These are phyloP conservation scores for Chalciporus pseudorubinellus DNA, from an alignment of 768 basidiomycete species.

Conservation along the genomic window DNA sequence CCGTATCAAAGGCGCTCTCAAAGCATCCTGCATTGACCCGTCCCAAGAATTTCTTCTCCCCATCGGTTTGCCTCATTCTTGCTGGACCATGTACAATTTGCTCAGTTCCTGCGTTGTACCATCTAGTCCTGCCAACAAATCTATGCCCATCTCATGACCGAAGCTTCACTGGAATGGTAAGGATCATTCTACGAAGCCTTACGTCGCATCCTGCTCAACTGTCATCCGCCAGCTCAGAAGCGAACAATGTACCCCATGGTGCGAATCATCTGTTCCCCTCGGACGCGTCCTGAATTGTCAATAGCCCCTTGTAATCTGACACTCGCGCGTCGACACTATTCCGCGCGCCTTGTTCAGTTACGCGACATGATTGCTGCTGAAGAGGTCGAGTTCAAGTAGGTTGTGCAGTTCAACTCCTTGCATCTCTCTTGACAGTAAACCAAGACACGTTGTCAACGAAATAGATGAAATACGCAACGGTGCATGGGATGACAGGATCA, in stretches of 20 bases:
- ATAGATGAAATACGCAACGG: constrained; percentile 76
- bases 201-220: constrained; percentile 7
- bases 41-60: constrained; percentile 63
- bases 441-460: constrained; percentile 64
- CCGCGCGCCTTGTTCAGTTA: constrained; percentile 67
- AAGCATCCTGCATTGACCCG: constrained; percentile 68
- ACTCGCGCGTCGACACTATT: constrained; percentile 76
- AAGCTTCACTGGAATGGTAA: constrained; percentile 64
- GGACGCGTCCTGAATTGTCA: constrained; percentile 6
- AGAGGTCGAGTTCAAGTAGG: constrained; percentile 77
- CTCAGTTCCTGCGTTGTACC: constrained; percentile 14
- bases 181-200: constrained; percentile 19
- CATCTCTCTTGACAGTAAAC: no score
- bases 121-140: constrained; percentile 63
- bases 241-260: constrained; percentile 55
- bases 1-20: constrained; percentile 61
- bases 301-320: constrained; percentile 62
- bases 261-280: constrained; percentile 13
- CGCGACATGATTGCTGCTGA: constrained; percentile 67
- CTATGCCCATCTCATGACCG: constrained; percentile 67
- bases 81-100: constrained; percentile 11
- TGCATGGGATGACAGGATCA: constrained; percentile 55
- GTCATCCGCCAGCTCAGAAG: constrained; percentile 41
- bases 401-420: background rate
- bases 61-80: constrained; percentile 49